These are phyloP conservation scores for Lactifluus subvellereus DNA, from an alignment of 768 basidiomycete genomes.

Conservation along the genomic window DNA sequence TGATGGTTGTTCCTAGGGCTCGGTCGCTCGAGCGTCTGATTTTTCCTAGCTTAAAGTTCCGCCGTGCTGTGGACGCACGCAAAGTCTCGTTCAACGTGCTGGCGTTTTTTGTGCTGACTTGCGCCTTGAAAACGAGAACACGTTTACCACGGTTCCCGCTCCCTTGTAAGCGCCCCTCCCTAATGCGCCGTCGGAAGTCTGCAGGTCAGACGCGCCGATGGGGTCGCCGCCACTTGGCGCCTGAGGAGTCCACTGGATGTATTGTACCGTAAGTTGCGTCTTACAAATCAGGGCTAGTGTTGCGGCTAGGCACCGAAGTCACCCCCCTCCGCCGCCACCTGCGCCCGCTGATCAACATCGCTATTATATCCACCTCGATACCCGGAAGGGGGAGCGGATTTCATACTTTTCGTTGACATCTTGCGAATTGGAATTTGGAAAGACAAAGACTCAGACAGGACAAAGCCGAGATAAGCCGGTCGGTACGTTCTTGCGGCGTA, in stretches of 20 bases:
- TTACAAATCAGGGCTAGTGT: not conserved
- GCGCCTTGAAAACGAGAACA: not conserved
- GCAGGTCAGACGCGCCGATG: not conserved
- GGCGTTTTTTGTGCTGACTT: too few species aligned
- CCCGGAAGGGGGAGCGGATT: too few species aligned
- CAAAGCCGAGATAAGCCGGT: not conserved
- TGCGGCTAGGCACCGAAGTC: not conserved
- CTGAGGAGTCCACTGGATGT: not conserved
- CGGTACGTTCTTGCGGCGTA: not conserved
- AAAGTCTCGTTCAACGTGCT: not conserved
- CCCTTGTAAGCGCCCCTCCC: not conserved
- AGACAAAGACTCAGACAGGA: too few species aligned
- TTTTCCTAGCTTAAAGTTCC: not conserved
- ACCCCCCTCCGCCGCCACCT: not conserved
- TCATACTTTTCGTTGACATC: not conserved
- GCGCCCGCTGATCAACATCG: not conserved
- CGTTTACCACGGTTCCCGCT: not conserved
- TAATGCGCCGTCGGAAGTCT: not conserved
- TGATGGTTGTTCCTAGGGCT: not conserved
- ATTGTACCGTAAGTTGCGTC: not conserved
- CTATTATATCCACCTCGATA: not conserved
- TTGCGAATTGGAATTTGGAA: not conserved
- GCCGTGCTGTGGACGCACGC: not conserved
- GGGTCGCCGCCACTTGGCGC: not conserved
- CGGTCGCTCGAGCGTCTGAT: not conserved